Conservation (phyloP, 345 rosid species). For the Brassica rapa region DNA sequence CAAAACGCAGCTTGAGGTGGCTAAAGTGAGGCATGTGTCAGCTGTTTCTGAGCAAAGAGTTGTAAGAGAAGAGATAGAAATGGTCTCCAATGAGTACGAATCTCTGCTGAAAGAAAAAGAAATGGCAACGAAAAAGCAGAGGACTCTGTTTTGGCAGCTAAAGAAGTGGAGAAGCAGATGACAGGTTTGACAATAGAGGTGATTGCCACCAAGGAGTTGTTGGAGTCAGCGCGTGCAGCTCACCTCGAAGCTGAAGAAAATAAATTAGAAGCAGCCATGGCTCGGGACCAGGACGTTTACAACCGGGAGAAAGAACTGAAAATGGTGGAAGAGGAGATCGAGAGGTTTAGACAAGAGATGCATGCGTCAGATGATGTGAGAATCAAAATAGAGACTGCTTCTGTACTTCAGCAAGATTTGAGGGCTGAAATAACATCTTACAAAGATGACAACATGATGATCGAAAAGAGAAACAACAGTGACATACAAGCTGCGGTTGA, state of each 20-base stretch:
- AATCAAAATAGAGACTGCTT: conserved; percentile 64
- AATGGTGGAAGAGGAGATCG: conserved; percentile 82
- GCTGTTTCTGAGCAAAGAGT: conserved; percentile 71
- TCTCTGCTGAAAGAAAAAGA: conserved; percentile 59
- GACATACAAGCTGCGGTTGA: conserved; percentile 60
- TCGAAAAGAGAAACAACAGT: conserved; percentile 48
- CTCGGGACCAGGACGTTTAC: conserved; percentile 70
- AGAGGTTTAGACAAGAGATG: conserved; percentile 64
- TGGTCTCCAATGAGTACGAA: conserved; percentile 56
- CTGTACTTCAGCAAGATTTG: conserved; percentile 61
- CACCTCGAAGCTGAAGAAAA: conserved; percentile 88
- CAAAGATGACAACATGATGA: conserved; percentile 43
- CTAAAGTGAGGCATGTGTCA: conserved; percentile 75
- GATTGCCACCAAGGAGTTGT: conserved; percentile 67
- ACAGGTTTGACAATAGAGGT: conserved; percentile 78
- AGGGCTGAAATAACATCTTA: conserved; percentile 78
- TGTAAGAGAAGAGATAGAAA: conserved; percentile 66
- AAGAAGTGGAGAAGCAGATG: conserved; percentile 83
- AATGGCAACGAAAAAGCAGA: conserved; percentile 64
- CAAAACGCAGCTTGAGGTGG: conserved; percentile 94
- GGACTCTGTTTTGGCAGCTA: conserved; percentile 61
- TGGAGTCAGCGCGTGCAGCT: conserved; percentile 83
- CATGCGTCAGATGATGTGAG: conserved; percentile 69
- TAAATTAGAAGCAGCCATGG: conserved; percentile 74
- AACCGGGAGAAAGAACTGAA: conserved; percentile 77